These are phyloP conservation scores for Diutina mesorugosa DNA, from an alignment of 1,139 yeast genomes.

Conservation along the genomic window DNA sequence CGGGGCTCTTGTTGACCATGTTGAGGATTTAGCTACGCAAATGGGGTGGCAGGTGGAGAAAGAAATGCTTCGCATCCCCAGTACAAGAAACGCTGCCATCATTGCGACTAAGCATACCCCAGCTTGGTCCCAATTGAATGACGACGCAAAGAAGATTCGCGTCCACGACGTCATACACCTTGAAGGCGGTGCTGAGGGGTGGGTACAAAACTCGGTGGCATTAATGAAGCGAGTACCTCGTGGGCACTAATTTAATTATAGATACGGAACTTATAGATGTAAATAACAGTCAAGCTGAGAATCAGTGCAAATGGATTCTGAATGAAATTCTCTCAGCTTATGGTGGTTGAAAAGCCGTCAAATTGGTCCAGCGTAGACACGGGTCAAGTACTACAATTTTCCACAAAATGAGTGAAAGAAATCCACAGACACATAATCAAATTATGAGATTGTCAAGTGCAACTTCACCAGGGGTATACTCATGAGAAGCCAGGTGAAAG, in stretches of 20 bases:
- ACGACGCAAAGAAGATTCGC: slow-evolving; percentile 15
- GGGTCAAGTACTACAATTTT: too few species aligned
- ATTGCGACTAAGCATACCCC: slow-evolving; percentile 42
- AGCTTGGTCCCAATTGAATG: slow-evolving; percentile 3
- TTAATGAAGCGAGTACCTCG: slow-evolving; percentile 39
- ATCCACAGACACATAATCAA: too few species aligned
- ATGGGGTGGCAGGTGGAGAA: slow-evolving; percentile 80
- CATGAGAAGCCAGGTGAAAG: too few species aligned
- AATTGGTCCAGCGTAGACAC: too few species aligned
- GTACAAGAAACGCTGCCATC: slow-evolving; percentile 86
- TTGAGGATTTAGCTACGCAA: slow-evolving; percentile 47
- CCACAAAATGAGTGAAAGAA: too few species aligned
- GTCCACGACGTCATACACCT: slow-evolving; percentile 43
- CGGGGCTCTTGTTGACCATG: slow-evolving; percentile 78
- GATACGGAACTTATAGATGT: not conserved
- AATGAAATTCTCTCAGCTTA: too few species aligned
- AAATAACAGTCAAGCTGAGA: too few species aligned
- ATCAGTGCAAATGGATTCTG: too few species aligned
- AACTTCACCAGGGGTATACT: too few species aligned
- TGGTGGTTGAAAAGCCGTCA: too few species aligned
- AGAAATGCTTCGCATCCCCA: slow-evolving; percentile 87
- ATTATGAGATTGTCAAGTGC: too few species aligned
- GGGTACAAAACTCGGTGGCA: slow-evolving; percentile 71
- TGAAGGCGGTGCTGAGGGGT: slow-evolving; percentile 85
- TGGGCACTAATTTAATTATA: slow-evolving; percentile 11